Evolutionary conservation across 2,329 filamentous ascomycete species (phyloP).

Genomic region (Teratosphaeria destructans): DNA sequence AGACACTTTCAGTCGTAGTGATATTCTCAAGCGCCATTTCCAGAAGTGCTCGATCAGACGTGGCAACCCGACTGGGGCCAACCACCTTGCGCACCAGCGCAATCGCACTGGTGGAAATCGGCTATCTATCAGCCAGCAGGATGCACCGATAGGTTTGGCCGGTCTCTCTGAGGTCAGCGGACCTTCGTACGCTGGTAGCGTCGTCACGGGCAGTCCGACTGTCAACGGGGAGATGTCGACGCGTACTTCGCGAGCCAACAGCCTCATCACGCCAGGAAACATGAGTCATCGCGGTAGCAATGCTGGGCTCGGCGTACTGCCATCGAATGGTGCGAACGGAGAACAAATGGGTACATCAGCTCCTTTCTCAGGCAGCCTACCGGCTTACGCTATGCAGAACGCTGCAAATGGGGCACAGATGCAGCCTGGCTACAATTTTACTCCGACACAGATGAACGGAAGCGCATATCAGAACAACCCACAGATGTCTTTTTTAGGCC

Average conservation of each 20-base stretch:
- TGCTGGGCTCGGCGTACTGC: constrained; percentile 23
- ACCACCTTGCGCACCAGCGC: constrained; percentile 68
- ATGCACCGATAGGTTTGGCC: constrained; percentile 26
- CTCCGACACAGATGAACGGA: constrained; percentile 19
- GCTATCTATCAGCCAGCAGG: constrained; percentile 26
- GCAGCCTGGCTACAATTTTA: constrained; percentile 22
- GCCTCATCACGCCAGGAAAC: constrained; percentile 33
- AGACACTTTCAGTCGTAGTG: constrained; percentile 94
- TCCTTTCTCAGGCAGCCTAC: constrained; percentile 20
- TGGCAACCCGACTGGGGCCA: constrained; percentile 89
- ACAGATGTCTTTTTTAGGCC: constrained; percentile 29
- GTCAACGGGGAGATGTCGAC: constrained; percentile 34
- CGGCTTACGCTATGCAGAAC: constrained; percentile 26
- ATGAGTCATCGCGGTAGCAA: constrained; percentile 25
- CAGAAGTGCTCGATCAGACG: constrained; percentile 96
- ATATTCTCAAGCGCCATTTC: constrained; percentile 97
- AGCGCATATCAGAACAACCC: constrained; percentile 20
- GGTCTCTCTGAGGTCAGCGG: constrained; percentile 15
- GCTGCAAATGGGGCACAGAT: constrained; percentile 17
- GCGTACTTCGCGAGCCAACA: constrained; percentile 39
- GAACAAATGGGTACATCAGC: constrained; percentile 21
- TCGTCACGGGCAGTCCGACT: constrained; percentile 24
- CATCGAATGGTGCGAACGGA: constrained; percentile 16
- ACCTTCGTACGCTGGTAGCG: constrained; percentile 13
- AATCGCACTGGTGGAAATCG: constrained; percentile 39